Percentiles rank a stretch among this genome's conserved stretches.
These are phyloP conservation scores for Aspergillus sp. DNA, from an alignment of 2,329 filamentous ascomycete genomes.

Conservation along the genomic window DNA sequence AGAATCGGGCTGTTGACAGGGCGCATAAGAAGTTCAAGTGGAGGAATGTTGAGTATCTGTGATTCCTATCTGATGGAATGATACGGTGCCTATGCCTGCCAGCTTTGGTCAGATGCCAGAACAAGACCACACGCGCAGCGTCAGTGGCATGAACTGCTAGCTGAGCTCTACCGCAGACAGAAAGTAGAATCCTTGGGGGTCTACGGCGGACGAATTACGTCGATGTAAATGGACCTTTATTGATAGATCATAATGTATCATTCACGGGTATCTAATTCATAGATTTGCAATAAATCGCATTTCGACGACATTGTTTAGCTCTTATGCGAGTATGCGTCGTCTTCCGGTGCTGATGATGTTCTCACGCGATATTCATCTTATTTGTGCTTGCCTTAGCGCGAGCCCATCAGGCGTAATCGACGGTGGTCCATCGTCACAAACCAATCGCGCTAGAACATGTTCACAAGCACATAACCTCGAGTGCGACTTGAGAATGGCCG, in stretches of 20 bases:
- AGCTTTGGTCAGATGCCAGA: too few relatives aligned
- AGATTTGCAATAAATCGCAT: background rate
- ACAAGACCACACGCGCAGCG: too few relatives aligned
- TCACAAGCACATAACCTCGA: too few relatives aligned
- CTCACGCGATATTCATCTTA: background rate
- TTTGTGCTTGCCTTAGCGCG: background rate
- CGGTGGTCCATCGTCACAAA: too few relatives aligned
- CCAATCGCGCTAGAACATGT: too few relatives aligned
- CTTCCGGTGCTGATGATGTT: background rate
- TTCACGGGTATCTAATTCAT: background rate
- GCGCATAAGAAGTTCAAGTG: conserved; percentile 88
- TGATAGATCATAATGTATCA: background rate
- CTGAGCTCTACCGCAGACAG: background rate
- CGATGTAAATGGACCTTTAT: background rate
- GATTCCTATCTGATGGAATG: background rate
- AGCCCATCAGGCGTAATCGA: too few relatives aligned
- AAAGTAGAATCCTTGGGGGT: background rate
- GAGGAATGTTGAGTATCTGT: conserved; percentile 66
- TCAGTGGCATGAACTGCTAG: too few relatives aligned
- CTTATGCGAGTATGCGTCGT: background rate
- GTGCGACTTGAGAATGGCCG: too few relatives aligned
- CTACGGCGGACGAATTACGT: background rate
- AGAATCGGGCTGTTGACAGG: conserved; percentile 72
- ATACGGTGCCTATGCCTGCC: too few relatives aligned
- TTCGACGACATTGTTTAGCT: background rate